Conservation (phyloP, 441 rosid genomes). For the Pelargonium cotyledonis region DNA sequence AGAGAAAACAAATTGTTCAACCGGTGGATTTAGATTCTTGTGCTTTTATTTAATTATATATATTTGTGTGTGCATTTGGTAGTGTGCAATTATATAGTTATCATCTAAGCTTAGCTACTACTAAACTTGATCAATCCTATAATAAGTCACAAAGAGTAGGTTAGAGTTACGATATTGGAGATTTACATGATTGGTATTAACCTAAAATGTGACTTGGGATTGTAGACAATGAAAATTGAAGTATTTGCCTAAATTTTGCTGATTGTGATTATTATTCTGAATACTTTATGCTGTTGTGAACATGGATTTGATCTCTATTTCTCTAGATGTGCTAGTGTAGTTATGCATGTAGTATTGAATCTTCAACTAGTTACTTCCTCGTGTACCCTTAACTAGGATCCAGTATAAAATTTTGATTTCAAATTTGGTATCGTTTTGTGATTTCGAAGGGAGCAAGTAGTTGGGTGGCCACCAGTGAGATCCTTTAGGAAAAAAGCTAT, state of each 20-base stretch:
- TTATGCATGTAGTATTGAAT: no score
- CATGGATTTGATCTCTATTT: no score
- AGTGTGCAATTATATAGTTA: not conserved
- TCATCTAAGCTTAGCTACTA: not conserved
- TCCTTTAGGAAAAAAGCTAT: constrained; percentile 21
- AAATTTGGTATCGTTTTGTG: not conserved
- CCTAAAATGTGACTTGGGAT: not conserved
- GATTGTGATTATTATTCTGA: not conserved
- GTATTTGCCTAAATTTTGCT: not conserved
- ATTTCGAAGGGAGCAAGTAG: constrained; percentile 17
- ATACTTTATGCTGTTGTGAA: no score
- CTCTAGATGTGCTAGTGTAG: no score
- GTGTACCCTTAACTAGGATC: no score
- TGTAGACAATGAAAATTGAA: no score
- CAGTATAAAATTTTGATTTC: no score
- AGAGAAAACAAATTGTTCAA: no score
- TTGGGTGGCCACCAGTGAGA: constrained; percentile 30
- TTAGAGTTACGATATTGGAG: not conserved
- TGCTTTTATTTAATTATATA: not conserved
- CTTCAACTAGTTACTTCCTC: no score
- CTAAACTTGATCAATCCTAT: not conserved
- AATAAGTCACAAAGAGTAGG: not conserved
- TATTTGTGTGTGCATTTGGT: not conserved
- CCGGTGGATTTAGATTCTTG: no score
- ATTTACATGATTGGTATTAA: not conserved